A percentile compares a stretch with the other conserved stretches of the same genome.
phyloP scores from a whole-genome alignment of 2,329 filamentous ascomycete genomes.

The Xylaria sp. region DNA sequence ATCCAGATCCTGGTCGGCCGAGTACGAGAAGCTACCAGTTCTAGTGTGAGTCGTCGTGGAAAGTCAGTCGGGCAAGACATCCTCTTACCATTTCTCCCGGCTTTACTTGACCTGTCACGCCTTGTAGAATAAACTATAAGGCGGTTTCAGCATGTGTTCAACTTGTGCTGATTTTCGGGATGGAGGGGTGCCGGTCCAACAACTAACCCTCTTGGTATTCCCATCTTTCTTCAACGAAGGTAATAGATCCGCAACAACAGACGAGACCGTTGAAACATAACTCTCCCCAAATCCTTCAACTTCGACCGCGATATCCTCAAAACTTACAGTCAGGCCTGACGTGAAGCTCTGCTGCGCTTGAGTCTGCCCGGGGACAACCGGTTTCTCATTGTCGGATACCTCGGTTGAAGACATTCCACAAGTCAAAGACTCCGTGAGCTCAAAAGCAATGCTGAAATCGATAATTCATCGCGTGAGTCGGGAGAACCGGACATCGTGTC shows the following conservation, averaged over 20 bases:
- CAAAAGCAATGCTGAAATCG: background rate
- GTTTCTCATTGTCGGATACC: conserved; percentile 8
- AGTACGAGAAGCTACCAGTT: conserved; percentile 7
- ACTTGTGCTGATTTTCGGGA: background rate
- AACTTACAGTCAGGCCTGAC: conserved; percentile 20
- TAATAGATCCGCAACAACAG: conserved; percentile 4
- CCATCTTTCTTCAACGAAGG: background rate
- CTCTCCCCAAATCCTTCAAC: conserved; percentile 16
- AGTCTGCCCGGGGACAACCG: background rate
- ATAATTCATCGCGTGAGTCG: background rate
- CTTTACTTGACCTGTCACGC: conserved; percentile 44
- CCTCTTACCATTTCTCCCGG: conserved; percentile 57
- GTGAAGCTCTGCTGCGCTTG: background rate
- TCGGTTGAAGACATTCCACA: conserved; percentile 14
- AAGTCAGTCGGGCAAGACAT: background rate
- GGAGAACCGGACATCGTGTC: background rate
- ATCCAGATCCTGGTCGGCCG: conserved; percentile 7
- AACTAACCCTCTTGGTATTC: conserved; percentile 9
- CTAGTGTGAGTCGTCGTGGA: background rate
- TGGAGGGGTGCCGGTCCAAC: background rate
- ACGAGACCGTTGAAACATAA: conserved; percentile 20
- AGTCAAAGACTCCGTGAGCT: background rate
- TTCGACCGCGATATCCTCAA: conserved; percentile 14
- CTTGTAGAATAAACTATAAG: conserved; percentile 17
- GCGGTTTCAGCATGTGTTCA: background rate